These are phyloP conservation scores for Acacia crassicarpa DNA, from an alignment of 306 rosid genomes.

Conservation along the genomic window DNA sequence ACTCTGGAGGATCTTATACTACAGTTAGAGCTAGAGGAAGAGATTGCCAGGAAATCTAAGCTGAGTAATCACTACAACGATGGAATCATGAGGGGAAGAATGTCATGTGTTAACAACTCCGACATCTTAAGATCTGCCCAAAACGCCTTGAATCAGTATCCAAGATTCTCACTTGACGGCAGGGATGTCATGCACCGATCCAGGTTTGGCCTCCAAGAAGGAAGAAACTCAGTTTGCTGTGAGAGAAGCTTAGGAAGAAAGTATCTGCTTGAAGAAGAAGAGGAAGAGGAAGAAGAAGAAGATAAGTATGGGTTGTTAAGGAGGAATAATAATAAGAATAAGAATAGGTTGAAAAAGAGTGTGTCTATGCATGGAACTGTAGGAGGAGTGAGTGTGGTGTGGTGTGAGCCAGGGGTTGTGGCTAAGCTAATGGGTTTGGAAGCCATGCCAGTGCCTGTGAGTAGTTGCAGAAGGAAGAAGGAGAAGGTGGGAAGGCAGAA, in stretches of 20 bases:
- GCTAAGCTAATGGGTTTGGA: constrained; percentile 95
- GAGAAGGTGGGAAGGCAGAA: constrained; percentile 49
- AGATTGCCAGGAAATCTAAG: constrained; percentile 47
- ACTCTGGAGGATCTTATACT: constrained; percentile 61
- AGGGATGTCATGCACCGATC: constrained; percentile 89
- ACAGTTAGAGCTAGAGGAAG: constrained; percentile 64
- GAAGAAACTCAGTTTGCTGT: constrained; percentile 60
- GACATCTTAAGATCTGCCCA: constrained; percentile 82
- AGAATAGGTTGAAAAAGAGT: constrained; percentile 24
- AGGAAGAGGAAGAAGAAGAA: constrained; percentile 8
- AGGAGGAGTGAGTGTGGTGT: constrained; percentile 77
- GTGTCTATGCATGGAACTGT: constrained; percentile 49
- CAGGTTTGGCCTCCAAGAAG: constrained; percentile 55
- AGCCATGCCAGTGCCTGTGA: constrained; percentile 66
- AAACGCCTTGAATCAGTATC: constrained; percentile 89
- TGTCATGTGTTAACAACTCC: constrained; percentile 75
- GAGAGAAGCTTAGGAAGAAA: constrained; percentile 42
- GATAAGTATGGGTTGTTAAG: constrained; percentile 12
- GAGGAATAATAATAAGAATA: not conserved
- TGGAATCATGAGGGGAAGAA: constrained; percentile 39
- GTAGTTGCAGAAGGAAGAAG: constrained; percentile 24
- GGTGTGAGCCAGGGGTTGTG: constrained; percentile 90
- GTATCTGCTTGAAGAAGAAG: constrained; percentile 1
- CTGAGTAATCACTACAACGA: not conserved
- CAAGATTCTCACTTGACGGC: constrained; percentile 92